Evolutionary conservation across 108 stramenopile species (phyloP).

Genomic region (Pseudonitzschia delicatissima): DNA sequence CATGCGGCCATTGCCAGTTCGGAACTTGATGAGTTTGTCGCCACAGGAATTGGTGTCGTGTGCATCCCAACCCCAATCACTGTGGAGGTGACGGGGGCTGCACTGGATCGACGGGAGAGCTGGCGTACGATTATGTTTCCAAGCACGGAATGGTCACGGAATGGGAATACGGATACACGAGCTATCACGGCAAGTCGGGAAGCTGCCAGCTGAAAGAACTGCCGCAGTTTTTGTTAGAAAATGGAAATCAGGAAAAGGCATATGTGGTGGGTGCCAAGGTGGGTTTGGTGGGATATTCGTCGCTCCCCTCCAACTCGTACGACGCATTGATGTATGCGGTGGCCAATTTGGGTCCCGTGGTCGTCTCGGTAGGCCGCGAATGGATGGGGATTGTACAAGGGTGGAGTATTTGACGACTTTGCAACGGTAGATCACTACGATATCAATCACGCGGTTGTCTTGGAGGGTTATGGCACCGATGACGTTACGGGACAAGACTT

Average conservation of each 20-base stretch:
- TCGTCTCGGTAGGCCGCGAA: constrained; percentile 65
- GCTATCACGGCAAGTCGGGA: constrained; percentile 43
- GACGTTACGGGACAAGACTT: constrained; percentile 60
- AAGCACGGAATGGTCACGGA: constrained; percentile 60
- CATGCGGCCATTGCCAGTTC: constrained; percentile 76
- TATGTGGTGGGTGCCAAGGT: constrained; percentile 42
- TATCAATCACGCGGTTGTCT: constrained; percentile 82
- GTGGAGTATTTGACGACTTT: constrained; percentile 45
- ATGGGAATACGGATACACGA: constrained; percentile 54
- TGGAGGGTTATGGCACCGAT: constrained; percentile 86
- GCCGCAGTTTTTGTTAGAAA: constrained; percentile 9
- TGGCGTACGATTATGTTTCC: constrained; percentile 70
- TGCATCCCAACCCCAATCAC: constrained; percentile 66
- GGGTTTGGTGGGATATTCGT: constrained; percentile 66
- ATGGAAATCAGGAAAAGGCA: background rate
- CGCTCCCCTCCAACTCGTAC: constrained; percentile 77
- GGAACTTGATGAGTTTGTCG: constrained; percentile 26
- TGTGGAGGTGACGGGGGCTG: constrained; percentile 86
- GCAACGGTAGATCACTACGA: constrained; percentile 12
- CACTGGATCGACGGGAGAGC: constrained; percentile 60
- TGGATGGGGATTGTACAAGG: constrained; percentile 58
- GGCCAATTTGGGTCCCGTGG: constrained; percentile 75
- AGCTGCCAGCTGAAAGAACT: constrained; percentile 25
- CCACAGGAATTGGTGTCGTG: constrained; percentile 54
- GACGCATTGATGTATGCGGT: constrained; percentile 76